Percentiles rank a stretch among this genome's conserved stretches.
These are phyloP conservation scores for Aspergillus tanneri DNA, from an alignment of 2,329 filamentous ascomycete species.

Conservation along the genomic window DNA sequence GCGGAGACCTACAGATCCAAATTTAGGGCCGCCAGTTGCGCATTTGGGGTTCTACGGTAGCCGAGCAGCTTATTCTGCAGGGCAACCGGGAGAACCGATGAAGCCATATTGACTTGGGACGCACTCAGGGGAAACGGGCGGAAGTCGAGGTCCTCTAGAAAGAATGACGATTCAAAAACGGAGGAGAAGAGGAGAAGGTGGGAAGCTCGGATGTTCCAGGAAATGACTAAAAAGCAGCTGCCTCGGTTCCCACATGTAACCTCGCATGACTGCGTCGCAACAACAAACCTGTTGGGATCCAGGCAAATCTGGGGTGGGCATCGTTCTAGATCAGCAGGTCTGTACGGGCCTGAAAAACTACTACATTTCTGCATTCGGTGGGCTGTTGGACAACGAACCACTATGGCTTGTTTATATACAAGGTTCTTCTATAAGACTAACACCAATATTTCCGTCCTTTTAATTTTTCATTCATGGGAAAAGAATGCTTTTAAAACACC, in stretches of 20 bases:
- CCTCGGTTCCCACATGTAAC: slow-evolving; percentile 18
- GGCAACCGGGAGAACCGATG: slow-evolving; percentile 43
- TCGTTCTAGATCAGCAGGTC: no score
- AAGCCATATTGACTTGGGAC: slow-evolving; percentile 36
- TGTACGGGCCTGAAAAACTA: no score
- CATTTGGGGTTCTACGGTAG: slow-evolving; percentile 33
- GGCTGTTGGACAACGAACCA: slow-evolving; percentile 18
- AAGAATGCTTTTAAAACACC: slow-evolving; percentile 32
- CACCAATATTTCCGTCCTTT: slow-evolving; percentile 30
- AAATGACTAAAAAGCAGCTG: slow-evolving; percentile 3
- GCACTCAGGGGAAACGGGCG: slow-evolving; percentile 13
- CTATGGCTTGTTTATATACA: slow-evolving; percentile 35
- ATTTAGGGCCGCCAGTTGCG: slow-evolving; percentile 38
- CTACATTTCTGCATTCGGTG: slow-evolving; percentile 1
- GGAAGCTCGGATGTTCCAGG: slow-evolving; percentile 17
- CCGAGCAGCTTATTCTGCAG: slow-evolving; percentile 47
- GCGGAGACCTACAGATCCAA: slow-evolving; percentile 43
- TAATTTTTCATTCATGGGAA: slow-evolving; percentile 23
- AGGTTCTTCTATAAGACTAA: slow-evolving; percentile 24
- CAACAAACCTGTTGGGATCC: background rate
- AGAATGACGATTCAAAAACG: slow-evolving; percentile 2
- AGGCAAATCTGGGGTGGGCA: no score
- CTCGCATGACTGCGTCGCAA: background rate
- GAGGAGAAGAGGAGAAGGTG: slow-evolving; percentile 9
- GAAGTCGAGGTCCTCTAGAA: slow-evolving; percentile 6